Evolutionary conservation across 1,284 basidiomycete species (phyloP).

Genomic region (Testicularia cyperi): DNA sequence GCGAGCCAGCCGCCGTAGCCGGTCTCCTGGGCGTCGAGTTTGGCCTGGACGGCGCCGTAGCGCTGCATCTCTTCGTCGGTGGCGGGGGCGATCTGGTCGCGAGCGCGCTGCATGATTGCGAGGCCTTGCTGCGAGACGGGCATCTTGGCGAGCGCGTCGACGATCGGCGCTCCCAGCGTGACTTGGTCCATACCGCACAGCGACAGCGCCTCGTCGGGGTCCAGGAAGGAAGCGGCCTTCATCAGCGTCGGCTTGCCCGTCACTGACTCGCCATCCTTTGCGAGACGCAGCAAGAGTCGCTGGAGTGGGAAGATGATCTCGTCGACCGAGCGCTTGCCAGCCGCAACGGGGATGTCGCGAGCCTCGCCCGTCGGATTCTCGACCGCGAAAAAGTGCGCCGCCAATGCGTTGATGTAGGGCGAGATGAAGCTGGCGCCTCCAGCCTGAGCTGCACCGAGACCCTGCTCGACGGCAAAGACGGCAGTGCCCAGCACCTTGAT

Average conservation of each 20-base stretch:
- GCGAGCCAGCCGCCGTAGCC: constrained; percentile 16
- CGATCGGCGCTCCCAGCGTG: constrained; percentile 9
- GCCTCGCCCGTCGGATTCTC: constrained; percentile 1
- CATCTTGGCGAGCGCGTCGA: constrained; percentile 9
- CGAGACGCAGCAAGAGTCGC: constrained; percentile 4
- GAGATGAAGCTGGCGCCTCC: constrained; percentile 8
- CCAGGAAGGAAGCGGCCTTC: constrained; percentile 14
- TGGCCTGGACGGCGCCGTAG: constrained; percentile 5
- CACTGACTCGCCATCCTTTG: constrained; percentile 3
- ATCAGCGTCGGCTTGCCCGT: constrained; percentile 10
- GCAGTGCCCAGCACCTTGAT: constrained; percentile 18
- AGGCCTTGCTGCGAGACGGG: neutral
- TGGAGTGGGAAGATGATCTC: constrained; percentile 14
- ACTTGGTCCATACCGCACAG: constrained; percentile 17
- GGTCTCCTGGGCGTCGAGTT: constrained; percentile 1
- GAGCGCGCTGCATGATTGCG: constrained; percentile 1
- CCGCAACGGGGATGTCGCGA: neutral
- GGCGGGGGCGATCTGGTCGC: neutral
- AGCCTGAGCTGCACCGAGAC: constrained; percentile 17
- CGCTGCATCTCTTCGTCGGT: constrained; percentile 5
- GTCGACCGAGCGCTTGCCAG: constrained; percentile 2
- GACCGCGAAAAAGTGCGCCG: constrained; percentile 13
- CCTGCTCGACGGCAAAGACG: constrained; percentile 18
- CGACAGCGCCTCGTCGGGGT: constrained; percentile 4
- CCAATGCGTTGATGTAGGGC: constrained; percentile 23